Percentiles rank a stretch among this genome's conserved stretches.
Evolutionary conservation across 73 alveolate genomes (phyloP).

Genomic region (Blepharisma japonicum): DNA sequence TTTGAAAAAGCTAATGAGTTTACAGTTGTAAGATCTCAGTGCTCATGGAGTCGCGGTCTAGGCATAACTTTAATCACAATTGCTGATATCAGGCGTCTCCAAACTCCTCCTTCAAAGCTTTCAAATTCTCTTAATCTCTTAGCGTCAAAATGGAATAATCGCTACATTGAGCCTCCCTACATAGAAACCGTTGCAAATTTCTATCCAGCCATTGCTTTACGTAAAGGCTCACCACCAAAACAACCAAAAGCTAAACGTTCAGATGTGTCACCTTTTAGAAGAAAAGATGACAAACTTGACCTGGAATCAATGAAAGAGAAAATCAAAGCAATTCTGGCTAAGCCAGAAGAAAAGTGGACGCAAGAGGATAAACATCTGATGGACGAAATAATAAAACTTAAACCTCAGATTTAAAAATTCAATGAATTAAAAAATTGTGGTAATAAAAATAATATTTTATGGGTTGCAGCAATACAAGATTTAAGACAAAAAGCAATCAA

Average conservation of each 20-base stretch:
- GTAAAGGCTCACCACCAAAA: background rate
- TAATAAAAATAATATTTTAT: no score
- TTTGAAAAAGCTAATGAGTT: constrained; percentile 66
- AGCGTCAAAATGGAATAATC: constrained; percentile 80
- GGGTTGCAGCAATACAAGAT: no score
- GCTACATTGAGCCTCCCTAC: constrained; percentile 83
- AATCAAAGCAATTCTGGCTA: background rate
- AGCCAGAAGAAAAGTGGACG: constrained; percentile 29
- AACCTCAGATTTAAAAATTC: no score
- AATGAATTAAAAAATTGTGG: no score
- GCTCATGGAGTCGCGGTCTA: constrained; percentile 78
- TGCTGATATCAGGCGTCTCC: constrained; percentile 77
- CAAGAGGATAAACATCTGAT: background rate
- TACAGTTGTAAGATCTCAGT: constrained; percentile 68
- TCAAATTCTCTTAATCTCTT: constrained; percentile 52
- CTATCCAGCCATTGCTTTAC: constrained; percentile 56
- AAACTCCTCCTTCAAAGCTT: constrained; percentile 58
- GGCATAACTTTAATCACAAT: constrained; percentile 67
- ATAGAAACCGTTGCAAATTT: constrained; percentile 76
- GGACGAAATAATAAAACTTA: background rate
- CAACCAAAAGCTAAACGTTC: background rate
- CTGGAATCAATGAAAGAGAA: background rate
- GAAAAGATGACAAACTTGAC: background rate
- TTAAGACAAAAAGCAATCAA: no score
- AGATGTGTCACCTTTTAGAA: background rate